Percentiles rank a stretch among this genome's conserved stretches.
Conservation (phyloP, 2,329 filamentous ascomycete species). For the Paracamarosporium sp. region DNA sequence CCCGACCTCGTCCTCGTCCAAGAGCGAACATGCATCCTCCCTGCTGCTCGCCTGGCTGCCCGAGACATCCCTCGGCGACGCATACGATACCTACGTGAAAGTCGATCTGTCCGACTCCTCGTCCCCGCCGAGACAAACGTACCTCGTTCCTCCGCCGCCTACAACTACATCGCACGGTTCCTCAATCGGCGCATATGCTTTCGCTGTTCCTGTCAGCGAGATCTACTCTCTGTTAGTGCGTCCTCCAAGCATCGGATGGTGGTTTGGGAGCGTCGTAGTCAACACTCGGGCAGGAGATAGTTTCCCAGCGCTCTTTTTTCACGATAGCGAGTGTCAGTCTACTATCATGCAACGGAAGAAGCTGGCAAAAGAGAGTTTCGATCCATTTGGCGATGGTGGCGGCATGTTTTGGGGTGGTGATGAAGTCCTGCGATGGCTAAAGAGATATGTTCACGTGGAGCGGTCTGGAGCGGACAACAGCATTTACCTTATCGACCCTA, state of each 20-base stretch:
- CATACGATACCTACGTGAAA: constrained; percentile 87
- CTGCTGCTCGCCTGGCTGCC: constrained; percentile 93
- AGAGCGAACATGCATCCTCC: constrained; percentile 65
- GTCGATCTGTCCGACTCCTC: constrained; percentile 87
- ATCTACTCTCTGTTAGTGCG: constrained; percentile 91
- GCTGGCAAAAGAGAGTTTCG: constrained; percentile 81
- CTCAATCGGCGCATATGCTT: constrained; percentile 81
- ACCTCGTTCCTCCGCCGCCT: constrained; percentile 89
- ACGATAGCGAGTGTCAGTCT: constrained; percentile 94
- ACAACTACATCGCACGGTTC: constrained; percentile 78
- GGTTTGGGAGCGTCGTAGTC: constrained; percentile 95
- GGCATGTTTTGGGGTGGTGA: constrained; percentile 98
- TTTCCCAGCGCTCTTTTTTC: constrained; percentile 96
- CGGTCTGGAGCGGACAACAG: constrained; percentile 86
- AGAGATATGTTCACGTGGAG: constrained; percentile 82
- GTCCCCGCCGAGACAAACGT: constrained; percentile 82
- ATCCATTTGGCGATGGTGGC: constrained; percentile 84
- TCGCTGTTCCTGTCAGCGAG: constrained; percentile 87
- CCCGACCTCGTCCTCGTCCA: constrained; percentile 51
- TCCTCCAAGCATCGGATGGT: constrained; percentile 95
- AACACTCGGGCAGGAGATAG: constrained; percentile 90
- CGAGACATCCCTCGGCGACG: constrained; percentile 84
- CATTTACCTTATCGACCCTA: constrained; percentile 89
- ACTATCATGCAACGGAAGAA: constrained; percentile 95
- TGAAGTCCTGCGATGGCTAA: constrained; percentile 90